Base-by-base conservation (phyloP, 2,329 filamentous ascomycete species). In the Acarospora socialis region DNA sequence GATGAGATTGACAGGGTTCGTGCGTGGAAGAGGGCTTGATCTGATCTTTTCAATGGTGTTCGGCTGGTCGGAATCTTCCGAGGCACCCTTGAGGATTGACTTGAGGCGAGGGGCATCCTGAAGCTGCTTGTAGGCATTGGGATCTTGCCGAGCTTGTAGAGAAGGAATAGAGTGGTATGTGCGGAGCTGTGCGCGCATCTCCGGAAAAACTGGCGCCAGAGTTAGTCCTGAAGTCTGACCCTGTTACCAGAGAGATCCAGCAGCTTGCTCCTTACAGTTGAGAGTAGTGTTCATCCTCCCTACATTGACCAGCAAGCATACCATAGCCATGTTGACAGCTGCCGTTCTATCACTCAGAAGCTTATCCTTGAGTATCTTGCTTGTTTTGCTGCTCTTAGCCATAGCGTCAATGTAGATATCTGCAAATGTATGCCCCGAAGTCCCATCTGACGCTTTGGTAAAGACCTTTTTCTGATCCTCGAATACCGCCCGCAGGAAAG, bases 81-180 rank as follows among this genome's bases (percentile, higher is more conserved):
- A 90, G 9, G 87, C 90, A 8, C 90, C 90, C 54, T 98, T 98
- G 21, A 98, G 66, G 40, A 98, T 98, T 1, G 87, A 95, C 54
- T 98, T 98, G 26, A 98, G 65, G 27, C 90, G 74, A 3, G 90
- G 90, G 2, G 90, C 90, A 60, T 98, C 90, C 56, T 98, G 90
- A 5, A 98, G 67, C 49, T 95, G 90, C 52, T 98, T 98, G 66
- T 98, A 95, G 33, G 87, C 84, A 45, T 90, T 87, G 7, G 84
- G 78, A 47, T 95, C 90, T 57, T 94, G 84, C 43, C 86, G 81
- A 27, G 87, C 87, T 59, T 98, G 90, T 5, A 98, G 66, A 1
- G 84, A 94, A 9, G 90, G 90, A 43, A 98, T 98, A 8, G 90
- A 87, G 53, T 98, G 90, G 60, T 98, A 98, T 21, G 90, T 98